Base-by-base conservation (phyloP, 805 yeast genomes). In the Candida stauntonica region DNA sequence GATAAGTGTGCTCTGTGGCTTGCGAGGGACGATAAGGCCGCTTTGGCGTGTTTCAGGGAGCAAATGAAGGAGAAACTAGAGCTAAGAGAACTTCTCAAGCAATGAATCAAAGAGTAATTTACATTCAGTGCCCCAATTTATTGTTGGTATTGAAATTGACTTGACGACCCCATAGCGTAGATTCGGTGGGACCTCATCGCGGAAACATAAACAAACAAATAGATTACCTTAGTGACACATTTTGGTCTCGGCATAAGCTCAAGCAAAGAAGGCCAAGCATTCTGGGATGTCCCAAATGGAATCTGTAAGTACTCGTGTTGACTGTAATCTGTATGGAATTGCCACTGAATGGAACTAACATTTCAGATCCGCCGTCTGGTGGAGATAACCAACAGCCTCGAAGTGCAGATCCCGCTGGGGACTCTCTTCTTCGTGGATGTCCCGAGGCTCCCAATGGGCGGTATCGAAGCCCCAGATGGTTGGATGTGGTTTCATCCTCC, bases 401-500 rank as follows among this genome's bases (percentile, higher is more conserved):
- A 17, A 5, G 16, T 30, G 3, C 64, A 70, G 16, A 47, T 65
- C 5, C 75, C 77, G 0, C 49, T 77, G 4, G 87, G 86, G 1
- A 61, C 70, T 0, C 48, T 81, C 1, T 65, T 62, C 46, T 59
- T 73, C 33, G 52, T 58, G 36, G 60, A 68, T 24, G 47, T 68
- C 1, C 83, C 84, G 1, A 41, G 58, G 1, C 46, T 62, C 3
- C 60, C 64, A 0, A 58, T 64, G 12, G 62, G 62, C 4, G 73
- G 72, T 0, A 24, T 62, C 0, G 41, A 39, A 8, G 65, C 72
- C 0, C 63, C 64, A 5, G 72, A 63, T 50, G 68, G 65, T 1
- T 79, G 85, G 84, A 49, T 34, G 35, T 78, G 84, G 85, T 57
- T 76, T 13, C 78, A 76, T 44, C 61, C 73, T 8, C 73, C 73